A percentile compares a stretch with the other conserved stretches of the same genome.
These are phyloP conservation scores for Kockiozyma suomiensis DNA, from an alignment of 805 yeast species.

Conservation along the genomic window DNA sequence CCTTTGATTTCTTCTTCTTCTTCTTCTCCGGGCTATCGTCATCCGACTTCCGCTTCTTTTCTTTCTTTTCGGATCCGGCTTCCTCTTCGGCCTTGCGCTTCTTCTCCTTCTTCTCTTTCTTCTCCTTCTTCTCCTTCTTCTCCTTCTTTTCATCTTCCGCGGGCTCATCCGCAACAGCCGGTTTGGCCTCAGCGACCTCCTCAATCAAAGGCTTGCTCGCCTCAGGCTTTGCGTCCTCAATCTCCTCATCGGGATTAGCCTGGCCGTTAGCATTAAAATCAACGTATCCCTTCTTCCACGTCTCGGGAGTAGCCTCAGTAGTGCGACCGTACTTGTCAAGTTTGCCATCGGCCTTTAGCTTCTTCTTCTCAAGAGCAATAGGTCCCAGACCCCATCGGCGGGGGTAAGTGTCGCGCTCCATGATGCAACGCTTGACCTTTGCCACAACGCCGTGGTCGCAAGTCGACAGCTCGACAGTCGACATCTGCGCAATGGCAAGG, in stretches of 20 bases:
- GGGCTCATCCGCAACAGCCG: conserved; percentile 16
- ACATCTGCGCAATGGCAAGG: conserved; percentile 97
- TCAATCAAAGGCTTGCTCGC: conserved; percentile 62
- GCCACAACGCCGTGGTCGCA: conserved; percentile 99
- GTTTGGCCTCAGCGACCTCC: conserved; percentile 31
- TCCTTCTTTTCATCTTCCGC: conserved; percentile 28
- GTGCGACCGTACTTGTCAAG: conserved; percentile 93
- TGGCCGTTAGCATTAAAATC: conserved; percentile 56
- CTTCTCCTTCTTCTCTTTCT: conserved; percentile 26
- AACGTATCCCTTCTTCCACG: conserved; percentile 86
- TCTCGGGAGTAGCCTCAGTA: conserved; percentile 90
- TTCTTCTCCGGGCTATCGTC: conserved; percentile 67
- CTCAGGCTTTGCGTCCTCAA: conserved; percentile 51
- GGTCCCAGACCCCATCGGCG: conserved; percentile 99
- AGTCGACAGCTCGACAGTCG: conserved; percentile 92
- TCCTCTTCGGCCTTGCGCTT: conserved; percentile 23
- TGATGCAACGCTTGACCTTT: conserved; percentile 97
- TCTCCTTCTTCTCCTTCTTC: conserved; percentile 31
- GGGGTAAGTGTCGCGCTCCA: conserved; percentile 99
- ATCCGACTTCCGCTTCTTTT: conserved; percentile 49
- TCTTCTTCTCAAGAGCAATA: conserved; percentile 97
- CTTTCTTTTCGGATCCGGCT: conserved; percentile 65
- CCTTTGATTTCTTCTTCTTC: conserved; percentile 48
- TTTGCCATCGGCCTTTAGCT: conserved; percentile 95
- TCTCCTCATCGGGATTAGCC: conserved; percentile 41